Evolutionary conservation across 192 early-diverging fungal species (phyloP).

Genomic region (Backusella mclennaniae): DNA sequence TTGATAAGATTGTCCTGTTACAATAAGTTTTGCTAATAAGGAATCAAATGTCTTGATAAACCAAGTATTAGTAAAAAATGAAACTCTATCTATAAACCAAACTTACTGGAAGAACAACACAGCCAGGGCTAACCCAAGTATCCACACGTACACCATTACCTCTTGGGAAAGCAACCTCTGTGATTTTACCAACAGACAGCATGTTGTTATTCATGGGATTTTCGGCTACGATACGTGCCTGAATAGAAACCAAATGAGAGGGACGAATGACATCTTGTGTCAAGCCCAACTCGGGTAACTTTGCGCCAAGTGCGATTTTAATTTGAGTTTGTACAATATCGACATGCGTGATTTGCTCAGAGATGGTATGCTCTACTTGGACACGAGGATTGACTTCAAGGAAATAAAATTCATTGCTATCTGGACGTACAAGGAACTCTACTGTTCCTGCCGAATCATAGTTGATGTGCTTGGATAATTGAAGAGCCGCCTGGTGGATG

Average conservation of each 20-base stretch:
- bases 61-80: not conserved
- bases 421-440: constrained; percentile 89
- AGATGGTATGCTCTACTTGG: constrained; percentile 96
- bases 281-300: constrained; percentile 39
- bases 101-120: constrained; percentile 69
- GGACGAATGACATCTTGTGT: constrained; percentile 78
- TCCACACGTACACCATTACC: constrained; percentile 85
- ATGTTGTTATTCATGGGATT: constrained; percentile 65
- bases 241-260: constrained; percentile 78
- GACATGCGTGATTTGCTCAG: constrained; percentile 86
- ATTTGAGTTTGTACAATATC: constrained; percentile 74
- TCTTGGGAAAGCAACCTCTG: constrained; percentile 68
- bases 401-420: constrained; percentile 83
- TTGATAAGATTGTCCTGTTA: constrained; percentile 70
- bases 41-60: constrained; percentile 72
- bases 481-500: constrained; percentile 81
- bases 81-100: not conserved
- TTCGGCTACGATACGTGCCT: constrained; percentile 95
- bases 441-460: constrained; percentile 95
- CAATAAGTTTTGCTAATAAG: constrained; percentile 93
- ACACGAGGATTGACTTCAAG: constrained; percentile 96
- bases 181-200: constrained; percentile 30
- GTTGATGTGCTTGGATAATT: constrained; percentile 79
- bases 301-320: constrained; percentile 21
- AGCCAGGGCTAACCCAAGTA: constrained; percentile 59